Conservation (phyloP, 2,329 filamentous ascomycete species). For the Nemania sp. region DNA sequence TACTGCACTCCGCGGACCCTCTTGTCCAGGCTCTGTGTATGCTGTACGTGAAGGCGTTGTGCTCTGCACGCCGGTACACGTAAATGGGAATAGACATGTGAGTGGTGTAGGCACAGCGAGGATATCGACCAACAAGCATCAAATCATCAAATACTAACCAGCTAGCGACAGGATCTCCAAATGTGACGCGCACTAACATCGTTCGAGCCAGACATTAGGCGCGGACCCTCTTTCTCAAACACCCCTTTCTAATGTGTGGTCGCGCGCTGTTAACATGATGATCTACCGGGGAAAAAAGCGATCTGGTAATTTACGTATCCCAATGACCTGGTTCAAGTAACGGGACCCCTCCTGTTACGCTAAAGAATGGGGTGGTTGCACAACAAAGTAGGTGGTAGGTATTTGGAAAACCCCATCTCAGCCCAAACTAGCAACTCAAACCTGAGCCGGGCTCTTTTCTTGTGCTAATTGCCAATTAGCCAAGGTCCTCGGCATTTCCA, state of each 20-base stretch:
- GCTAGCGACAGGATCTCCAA: constrained; percentile 22
- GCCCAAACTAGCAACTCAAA: constrained; percentile 9
- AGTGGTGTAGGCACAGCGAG: constrained; percentile 2
- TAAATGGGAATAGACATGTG: constrained; percentile 8
- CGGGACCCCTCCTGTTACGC: constrained; percentile 19
- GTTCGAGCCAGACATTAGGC: constrained; percentile 25
- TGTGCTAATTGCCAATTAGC: constrained; percentile 18
- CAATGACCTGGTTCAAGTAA: constrained; percentile 35
- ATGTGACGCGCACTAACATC: constrained; percentile 26
- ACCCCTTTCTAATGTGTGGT: constrained; percentile 2
- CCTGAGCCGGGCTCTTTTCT: background rate
- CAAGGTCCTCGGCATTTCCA: constrained; percentile 27
- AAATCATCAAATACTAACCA: background rate
- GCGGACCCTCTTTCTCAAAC: constrained; percentile 26
- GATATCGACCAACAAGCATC: no score
- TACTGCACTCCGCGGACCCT: constrained; percentile 26
- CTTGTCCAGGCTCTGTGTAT: background rate
- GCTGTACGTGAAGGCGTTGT: background rate
- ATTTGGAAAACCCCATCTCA: constrained; percentile 31
- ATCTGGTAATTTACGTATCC: constrained; percentile 33
- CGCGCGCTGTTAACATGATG: constrained; percentile 27
- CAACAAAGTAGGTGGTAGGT: constrained; percentile 13
- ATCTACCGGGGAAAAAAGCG: constrained; percentile 34
- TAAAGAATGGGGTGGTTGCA: constrained; percentile 6
- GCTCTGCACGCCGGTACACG: background rate